These are phyloP conservation scores for Exobasidium cylindrosporum DNA, from an alignment of 1,284 basidiomycete genomes.

Conservation along the genomic window DNA sequence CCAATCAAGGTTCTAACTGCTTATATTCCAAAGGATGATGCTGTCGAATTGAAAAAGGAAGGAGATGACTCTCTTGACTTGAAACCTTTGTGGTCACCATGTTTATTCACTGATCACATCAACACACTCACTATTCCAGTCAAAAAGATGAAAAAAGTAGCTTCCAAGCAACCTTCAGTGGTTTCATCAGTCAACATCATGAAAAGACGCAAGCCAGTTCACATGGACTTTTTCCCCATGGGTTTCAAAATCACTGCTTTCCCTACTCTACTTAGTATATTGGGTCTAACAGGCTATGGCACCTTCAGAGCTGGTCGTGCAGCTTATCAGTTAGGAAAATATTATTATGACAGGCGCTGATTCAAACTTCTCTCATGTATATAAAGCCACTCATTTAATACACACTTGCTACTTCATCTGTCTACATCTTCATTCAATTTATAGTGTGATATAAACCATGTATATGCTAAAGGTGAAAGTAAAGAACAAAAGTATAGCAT, in stretches of 20 bases:
- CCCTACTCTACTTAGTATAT: neutral
- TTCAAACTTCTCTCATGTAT: too few species aligned
- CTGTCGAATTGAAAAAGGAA: neutral
- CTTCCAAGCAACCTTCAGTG: neutral
- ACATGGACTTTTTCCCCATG: conserved; percentile 1
- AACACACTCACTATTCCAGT: neutral
- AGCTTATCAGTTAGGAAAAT: too few species aligned
- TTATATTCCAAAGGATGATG: neutral
- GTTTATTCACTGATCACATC: neutral
- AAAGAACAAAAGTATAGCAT: too few species aligned
- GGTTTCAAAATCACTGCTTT: conserved; percentile 8
- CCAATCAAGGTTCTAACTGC: neutral
- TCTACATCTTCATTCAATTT: too few species aligned
- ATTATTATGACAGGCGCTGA: too few species aligned
- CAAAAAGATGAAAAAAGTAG: neutral
- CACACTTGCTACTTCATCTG: too few species aligned
- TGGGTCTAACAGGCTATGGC: neutral
- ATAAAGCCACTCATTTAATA: too few species aligned
- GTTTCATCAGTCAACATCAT: neutral
- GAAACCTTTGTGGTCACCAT: neutral
- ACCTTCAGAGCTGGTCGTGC: conserved; percentile 10
- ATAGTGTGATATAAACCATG: too few species aligned
- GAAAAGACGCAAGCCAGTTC: neutral
- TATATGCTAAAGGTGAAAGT: too few species aligned
- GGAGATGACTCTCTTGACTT: neutral